A percentile compares a stretch with the other conserved stretches of the same genome.
Evolutionary conservation across 805 yeast species (phyloP).

Genomic region (Zygosaccharomyces siamensis): DNA sequence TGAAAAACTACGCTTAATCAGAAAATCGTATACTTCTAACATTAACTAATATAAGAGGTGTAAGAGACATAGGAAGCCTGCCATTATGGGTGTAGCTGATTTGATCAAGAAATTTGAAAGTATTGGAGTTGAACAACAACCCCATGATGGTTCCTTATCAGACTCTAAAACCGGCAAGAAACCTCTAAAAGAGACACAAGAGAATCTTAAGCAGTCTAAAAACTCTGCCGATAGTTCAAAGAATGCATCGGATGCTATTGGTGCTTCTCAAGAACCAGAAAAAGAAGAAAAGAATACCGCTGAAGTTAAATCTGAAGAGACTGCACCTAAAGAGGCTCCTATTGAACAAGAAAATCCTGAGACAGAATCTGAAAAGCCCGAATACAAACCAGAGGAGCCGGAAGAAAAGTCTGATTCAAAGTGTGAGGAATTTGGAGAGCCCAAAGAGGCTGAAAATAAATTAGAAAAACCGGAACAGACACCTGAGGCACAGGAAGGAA

Average conservation of each 20-base stretch:
- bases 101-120: slow-evolving; percentile 36
- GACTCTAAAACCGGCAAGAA: neutral
- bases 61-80: neutral
- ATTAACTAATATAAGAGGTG: neutral
- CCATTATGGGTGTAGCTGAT: slow-evolving; percentile 37
- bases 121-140: slow-evolving; percentile 17
- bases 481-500: slow-evolving; percentile 8
- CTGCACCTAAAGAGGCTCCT: neutral
- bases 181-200: neutral
- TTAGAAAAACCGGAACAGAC: slow-evolving; percentile 10
- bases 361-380: neutral
- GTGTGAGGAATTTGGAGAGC: neutral
- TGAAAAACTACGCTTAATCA: neutral
- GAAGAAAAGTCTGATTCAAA: slow-evolving; percentile 6
- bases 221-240: neutral
- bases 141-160: neutral
- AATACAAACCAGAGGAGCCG: slow-evolving; percentile 4
- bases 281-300: neutral
- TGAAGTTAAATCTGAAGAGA: neutral
- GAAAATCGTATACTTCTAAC: slow-evolving; percentile 2
- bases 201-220: neutral
- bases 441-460: slow-evolving; percentile 1
- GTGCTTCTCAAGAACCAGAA: neutral
- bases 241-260: neutral
- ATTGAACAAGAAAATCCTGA: neutral